Base-by-base conservation (phyloP, 2,329 filamentous ascomycete genomes). In the Aspergillus pseudotamarii region DNA sequence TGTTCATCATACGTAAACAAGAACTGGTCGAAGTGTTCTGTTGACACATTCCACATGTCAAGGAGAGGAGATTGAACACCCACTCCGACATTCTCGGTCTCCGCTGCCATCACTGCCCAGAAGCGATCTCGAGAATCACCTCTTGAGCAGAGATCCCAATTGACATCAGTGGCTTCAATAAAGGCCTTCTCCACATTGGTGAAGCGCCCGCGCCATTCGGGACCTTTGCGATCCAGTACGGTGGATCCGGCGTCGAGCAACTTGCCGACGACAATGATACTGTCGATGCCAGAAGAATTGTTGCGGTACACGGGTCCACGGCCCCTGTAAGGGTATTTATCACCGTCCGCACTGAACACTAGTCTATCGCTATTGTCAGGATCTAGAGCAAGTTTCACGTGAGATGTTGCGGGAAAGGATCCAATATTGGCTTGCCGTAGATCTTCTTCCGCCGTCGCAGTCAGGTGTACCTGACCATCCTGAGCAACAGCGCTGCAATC, bases 161-260 rank as follows among this genome's bases (percentile, higher is more conserved):
- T 70, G 23, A 70, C 62, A 57, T 73, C 71, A 16, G 66, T 70
- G 2, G 67, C 64, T 50, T 74, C 69, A 26, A 76, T 69, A 36
- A 71, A 79, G 5, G 69, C 64, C 32, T 63, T 66, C 58, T 75
- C 69, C 11, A 66, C 32, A 1, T 59, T 36, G 14, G 58, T 68
- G 10, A 74, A 66, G 8, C 56, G 36, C 0, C 55, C 45, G 9
- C 61, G 48, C 69, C 70, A 71, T 3, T 59, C 59, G 9, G 60
- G 26, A 8, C 56, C 23, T 21, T 60, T 51, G 21, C 71, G 71
- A 55, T 80, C 78, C 6, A 71, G 64, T 9, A 66, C 67, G 1
- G 78, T 79, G 12, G 72, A 76, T 12, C 78, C 78, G 6, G 72
- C 75, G 48, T 78, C 71, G 8, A 77, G 69, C n/a, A 80, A 61